Conservation (phyloP, 371 early-diverging fungal species). For the Mortierella sp. region DNA sequence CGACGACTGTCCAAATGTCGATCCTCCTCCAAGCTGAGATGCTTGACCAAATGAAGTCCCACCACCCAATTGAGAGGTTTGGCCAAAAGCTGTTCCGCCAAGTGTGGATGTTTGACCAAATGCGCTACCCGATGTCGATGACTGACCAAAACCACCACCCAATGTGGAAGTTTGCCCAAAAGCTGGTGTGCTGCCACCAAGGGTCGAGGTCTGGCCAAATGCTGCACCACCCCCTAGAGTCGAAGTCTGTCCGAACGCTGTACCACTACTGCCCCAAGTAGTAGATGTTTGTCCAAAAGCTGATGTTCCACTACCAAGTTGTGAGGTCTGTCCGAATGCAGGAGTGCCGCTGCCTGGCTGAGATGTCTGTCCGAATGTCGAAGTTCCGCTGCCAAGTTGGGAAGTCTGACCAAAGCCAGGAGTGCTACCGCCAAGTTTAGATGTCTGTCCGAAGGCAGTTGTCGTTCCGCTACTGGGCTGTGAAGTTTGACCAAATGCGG, state of each 20-base stretch:
- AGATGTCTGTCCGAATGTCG: slow-evolving; percentile 26
- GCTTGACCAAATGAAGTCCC: slow-evolving; percentile 16
- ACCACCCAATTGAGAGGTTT: slow-evolving; percentile 12
- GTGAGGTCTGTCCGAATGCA: slow-evolving; percentile 24
- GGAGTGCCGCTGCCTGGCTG: slow-evolving; percentile 12
- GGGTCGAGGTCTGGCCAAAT: slow-evolving; percentile 20
- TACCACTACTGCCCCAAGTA: slow-evolving; percentile 11
- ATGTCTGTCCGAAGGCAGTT: slow-evolving; percentile 29
- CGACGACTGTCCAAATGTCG: too few species aligned
- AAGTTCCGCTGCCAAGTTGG: slow-evolving; percentile 10
- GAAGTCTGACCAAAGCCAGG: slow-evolving; percentile 27
- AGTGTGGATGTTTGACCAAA: slow-evolving; percentile 20
- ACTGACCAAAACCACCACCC: slow-evolving; percentile 23
- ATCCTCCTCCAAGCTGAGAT: too few species aligned
- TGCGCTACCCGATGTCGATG: too few species aligned
- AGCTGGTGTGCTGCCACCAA: too few species aligned
- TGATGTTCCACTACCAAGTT: slow-evolving; percentile 13
- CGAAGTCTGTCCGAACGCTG: slow-evolving; percentile 24
- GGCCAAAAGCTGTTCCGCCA: slow-evolving; percentile 12
- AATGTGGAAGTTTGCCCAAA: slow-evolving; percentile 29
- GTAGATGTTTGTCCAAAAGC: slow-evolving; percentile 43
- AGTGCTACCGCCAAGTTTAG: slow-evolving; percentile 13
- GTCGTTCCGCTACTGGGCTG: slow-evolving; percentile 8
- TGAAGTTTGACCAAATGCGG: slow-evolving; percentile 25
- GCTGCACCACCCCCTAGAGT: slow-evolving; percentile 15